Percentiles rank a stretch among this genome's conserved stretches.
Conservation (phyloP, 352 stramenopile genomes). For the Stramenopiles sp. region DNA sequence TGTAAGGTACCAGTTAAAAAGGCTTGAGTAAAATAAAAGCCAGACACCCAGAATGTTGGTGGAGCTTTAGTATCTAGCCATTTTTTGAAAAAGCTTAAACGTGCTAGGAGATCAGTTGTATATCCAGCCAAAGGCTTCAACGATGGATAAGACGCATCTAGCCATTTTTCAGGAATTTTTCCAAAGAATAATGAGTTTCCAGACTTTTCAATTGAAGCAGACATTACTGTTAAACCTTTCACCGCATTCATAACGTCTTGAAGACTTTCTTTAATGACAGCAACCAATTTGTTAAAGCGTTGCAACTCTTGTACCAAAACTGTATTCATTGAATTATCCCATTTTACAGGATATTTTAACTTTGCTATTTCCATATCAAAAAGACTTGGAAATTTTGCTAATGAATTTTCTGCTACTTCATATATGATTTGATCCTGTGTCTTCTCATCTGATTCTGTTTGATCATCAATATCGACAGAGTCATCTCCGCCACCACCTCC, state of each 20-base stretch:
- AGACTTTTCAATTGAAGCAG: constrained; percentile 67
- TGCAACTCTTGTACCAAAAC: constrained; percentile 77
- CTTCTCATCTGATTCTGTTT: constrained; percentile 18
- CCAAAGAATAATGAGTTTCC: constrained; percentile 68
- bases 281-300: constrained; percentile 72
- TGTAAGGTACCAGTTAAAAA: constrained; percentile 81
- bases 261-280: constrained; percentile 56
- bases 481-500: constrained; percentile 28
- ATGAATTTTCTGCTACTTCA: constrained; percentile 55
- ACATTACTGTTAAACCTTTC: constrained; percentile 80
- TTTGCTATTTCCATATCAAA: constrained; percentile 77
- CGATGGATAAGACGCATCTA: constrained; percentile 66
- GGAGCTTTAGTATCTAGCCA: constrained; percentile 66
- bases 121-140: constrained; percentile 71
- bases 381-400: constrained; percentile 50
- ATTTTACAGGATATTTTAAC: constrained; percentile 65
- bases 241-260: constrained; percentile 61
- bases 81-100: constrained; percentile 61
- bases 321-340: constrained; percentile 80
- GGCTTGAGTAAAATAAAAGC: constrained; percentile 86
- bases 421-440: constrained; percentile 69
- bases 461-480: constrained; percentile 11
- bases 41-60: constrained; percentile 71
- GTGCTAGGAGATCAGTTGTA: constrained; percentile 63
- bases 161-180: constrained; percentile 68